Conservation (phyloP, 257 asterid species). For the Solanum bulbocastanum region DNA sequence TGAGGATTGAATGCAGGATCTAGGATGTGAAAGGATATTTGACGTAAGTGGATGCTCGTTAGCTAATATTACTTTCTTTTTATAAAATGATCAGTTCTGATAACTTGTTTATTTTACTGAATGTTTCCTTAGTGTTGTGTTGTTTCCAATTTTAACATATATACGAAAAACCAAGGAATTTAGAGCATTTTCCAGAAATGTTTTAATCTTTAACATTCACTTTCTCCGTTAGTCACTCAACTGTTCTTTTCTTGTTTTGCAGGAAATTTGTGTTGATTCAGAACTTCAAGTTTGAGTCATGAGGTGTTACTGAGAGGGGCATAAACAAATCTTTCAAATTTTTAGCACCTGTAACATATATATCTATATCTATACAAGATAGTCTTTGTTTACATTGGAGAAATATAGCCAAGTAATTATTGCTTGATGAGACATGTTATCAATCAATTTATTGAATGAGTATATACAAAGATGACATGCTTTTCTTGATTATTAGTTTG, state of each 20-base stretch:
- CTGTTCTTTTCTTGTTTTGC: neutral
- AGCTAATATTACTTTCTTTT: too few species aligned
- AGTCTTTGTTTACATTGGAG: too few species aligned
- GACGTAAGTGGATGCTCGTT: neutral
- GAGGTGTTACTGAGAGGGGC: neutral
- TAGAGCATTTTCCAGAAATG: neutral
- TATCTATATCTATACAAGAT: neutral
- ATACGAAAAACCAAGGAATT: neutral
- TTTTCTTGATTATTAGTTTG: neutral
- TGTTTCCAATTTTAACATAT: neutral
- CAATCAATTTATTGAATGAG: too few species aligned
- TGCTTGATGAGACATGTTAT: too few species aligned
- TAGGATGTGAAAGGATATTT: conserved; percentile 3
- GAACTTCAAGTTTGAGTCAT: neutral
- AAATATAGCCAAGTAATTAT: too few species aligned
- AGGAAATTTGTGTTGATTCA: neutral
- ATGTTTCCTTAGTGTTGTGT: neutral
- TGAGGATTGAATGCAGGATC: conserved; percentile 14
- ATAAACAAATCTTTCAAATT: neutral
- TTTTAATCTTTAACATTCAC: neutral
- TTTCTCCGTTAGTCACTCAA: neutral
- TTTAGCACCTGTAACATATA: too few species aligned
- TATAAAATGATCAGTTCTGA: too few species aligned
- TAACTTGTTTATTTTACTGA: too few species aligned
- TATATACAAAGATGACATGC: too few species aligned